Conservation (phyloP, 2,329 filamentous ascomycete species). For the Aureobasidium pullulans region DNA sequence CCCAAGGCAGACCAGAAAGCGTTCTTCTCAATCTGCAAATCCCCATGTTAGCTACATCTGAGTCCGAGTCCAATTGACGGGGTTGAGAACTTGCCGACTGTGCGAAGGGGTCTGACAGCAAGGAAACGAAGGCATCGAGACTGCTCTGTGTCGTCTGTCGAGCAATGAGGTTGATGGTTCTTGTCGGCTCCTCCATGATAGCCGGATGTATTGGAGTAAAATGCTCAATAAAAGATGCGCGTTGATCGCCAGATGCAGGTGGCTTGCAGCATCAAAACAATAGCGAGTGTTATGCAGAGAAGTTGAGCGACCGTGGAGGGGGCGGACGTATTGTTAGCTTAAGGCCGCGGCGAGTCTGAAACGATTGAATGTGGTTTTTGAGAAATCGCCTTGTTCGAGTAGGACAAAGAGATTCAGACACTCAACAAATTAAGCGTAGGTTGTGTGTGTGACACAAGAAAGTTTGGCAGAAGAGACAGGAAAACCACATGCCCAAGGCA, state of each 20-base stretch:
- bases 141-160: not conserved
- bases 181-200: conserved; percentile 7
- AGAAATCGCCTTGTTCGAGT: not conserved
- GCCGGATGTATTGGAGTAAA: not conserved
- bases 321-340: not conserved
- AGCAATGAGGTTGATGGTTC: not conserved
- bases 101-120: conserved; percentile 5
- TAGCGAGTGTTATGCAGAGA: not conserved
- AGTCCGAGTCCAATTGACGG: not conserved
- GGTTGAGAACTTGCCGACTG: conserved; percentile 2
- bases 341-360: conserved; percentile 9
- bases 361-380: not conserved
- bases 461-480: not conserved
- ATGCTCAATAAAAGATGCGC: not conserved
- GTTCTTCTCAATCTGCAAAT: conserved; percentile 44
- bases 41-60: not conserved
- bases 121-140: not conserved
- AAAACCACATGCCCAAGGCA: not conserved
- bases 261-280: conserved; percentile 9
- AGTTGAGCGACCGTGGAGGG: not conserved
- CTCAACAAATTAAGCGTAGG: not conserved
- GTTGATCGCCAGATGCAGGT: not conserved
- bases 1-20: conserved; percentile 73
- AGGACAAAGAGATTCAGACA: conserved; percentile 5
- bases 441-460: not conserved